Percentiles rank a stretch among this genome's conserved stretches.
phyloP scores from a whole-genome alignment of 2,329 filamentous ascomycete species.

The Lecanoromycetidae sp. region DNA sequence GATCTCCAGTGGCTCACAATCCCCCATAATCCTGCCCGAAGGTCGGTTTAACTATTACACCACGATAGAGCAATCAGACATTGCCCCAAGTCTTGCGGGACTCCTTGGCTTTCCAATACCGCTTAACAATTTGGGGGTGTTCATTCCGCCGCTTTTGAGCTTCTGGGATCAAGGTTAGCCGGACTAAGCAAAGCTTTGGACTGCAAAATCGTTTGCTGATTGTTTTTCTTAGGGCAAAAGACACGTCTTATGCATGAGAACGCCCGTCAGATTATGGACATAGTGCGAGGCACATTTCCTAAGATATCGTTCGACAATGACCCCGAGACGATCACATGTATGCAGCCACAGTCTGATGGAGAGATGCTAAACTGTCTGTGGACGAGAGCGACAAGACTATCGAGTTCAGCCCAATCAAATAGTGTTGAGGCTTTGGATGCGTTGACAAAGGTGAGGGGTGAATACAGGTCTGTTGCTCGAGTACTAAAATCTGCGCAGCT shows the following conservation, averaged over 20 bases:
- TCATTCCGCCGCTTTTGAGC: constrained; percentile 65
- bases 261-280: constrained; percentile 63
- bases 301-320: constrained; percentile 37
- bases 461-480: not conserved
- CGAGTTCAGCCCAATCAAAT: not conserved
- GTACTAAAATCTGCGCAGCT: constrained; percentile 36
- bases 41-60: constrained; percentile 70
- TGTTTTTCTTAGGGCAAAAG: not conserved
- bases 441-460: constrained; percentile 10
- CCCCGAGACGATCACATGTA: constrained; percentile 2
- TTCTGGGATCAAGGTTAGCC: constrained; percentile 58
- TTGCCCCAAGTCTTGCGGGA: constrained; percentile 78
- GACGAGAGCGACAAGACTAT: not conserved
- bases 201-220: not conserved
- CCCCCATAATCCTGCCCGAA: constrained; percentile 48
- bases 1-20: constrained; percentile 35
- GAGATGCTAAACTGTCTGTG: constrained; percentile 10
- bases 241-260: constrained; percentile 50
- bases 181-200: not conserved
- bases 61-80: constrained; percentile 82
- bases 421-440: constrained; percentile 1
- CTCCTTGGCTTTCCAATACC: constrained; percentile 80
- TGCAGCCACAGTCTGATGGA: not conserved
- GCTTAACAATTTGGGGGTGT: constrained; percentile 77
- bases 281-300: constrained; percentile 62